Conservation (phyloP, 148 eudicot genomes). For the Pouteria glomerata region DNA sequence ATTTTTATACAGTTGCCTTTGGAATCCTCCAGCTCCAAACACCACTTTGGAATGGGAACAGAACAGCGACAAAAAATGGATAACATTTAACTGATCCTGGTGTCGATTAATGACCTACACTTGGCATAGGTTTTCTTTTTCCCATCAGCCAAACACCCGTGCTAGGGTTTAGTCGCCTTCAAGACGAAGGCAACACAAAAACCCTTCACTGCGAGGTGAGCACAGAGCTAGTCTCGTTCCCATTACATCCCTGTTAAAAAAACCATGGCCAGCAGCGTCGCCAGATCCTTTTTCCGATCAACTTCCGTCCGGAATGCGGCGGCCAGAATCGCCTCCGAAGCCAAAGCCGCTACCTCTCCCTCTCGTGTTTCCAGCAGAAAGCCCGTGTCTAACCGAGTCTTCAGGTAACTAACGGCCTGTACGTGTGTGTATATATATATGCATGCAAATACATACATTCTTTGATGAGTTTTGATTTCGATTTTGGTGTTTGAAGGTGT, state of each 20-base stretch:
- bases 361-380: constrained; percentile 39
- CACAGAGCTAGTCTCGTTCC: not conserved
- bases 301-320: constrained; percentile 39
- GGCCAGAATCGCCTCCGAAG: constrained; percentile 33
- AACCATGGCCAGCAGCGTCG: constrained; percentile 32
- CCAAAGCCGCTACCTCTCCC: constrained; percentile 49
- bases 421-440: not conserved
- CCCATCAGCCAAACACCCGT: not conserved
- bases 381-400: constrained; percentile 48
- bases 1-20: too few species aligned
- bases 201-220: not conserved
- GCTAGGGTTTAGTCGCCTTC: constrained; percentile 6
- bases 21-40: too few species aligned
- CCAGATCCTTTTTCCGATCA: constrained; percentile 62
- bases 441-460: not conserved
- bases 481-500: constrained; percentile 35
- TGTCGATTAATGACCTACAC: too few species aligned
- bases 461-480: not conserved
- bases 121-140: too few species aligned
- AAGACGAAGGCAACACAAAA: not conserved
- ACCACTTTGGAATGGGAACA: too few species aligned
- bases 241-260: not conserved
- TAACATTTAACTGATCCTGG: too few species aligned
- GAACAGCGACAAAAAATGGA: too few species aligned
- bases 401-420: constrained; percentile 30